A percentile compares a stretch with the other conserved stretches of the same genome.
phyloP scores from a whole-genome alignment of 164 flowering plant genomes.

The Magnolia kwangsiensis region DNA sequence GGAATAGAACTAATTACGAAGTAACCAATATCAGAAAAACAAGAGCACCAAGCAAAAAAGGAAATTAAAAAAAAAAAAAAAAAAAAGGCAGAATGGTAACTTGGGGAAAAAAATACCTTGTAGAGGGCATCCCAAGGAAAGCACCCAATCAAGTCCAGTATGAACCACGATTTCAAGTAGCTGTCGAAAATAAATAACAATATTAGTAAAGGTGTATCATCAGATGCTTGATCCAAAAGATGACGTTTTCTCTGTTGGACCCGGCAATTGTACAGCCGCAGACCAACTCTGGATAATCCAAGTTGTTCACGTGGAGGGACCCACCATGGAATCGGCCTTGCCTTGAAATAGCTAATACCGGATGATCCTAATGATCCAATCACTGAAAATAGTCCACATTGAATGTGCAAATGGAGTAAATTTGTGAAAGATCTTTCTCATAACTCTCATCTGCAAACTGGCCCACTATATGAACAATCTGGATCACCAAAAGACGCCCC shows the following conservation, averaged over 20 bases:
- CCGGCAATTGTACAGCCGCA: too few relatives aligned
- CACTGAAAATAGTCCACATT: neutral
- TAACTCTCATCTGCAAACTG: neutral
- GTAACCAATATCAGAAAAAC: neutral
- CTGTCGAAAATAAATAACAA: constrained; percentile 28
- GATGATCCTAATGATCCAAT: neutral
- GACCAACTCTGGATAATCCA: too few relatives aligned
- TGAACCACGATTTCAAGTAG: constrained; percentile 70
- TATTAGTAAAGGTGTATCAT: neutral
- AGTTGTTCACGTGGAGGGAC: too few relatives aligned
- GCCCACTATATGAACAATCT: neutral
- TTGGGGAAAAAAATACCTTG: constrained; percentile 41
- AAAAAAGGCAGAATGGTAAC: neutral
- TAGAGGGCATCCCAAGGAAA: constrained; percentile 87
- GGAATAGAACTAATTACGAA: neutral
- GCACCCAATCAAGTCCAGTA: constrained; percentile 71
- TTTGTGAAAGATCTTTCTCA: neutral
- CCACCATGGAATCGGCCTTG: too few relatives aligned
- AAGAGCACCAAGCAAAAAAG: neutral
- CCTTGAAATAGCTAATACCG: neutral
- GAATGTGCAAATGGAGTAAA: neutral
- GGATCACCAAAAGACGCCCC: too few relatives aligned
- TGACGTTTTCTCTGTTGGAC: too few relatives aligned
- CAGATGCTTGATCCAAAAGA: too few relatives aligned
- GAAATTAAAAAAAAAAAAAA: neutral